Evolutionary conservation across 371 early-diverging fungal species (phyloP), one percentile per base, ranked within the genome.

Genomic region (Haplosporangium sp.): DNA sequence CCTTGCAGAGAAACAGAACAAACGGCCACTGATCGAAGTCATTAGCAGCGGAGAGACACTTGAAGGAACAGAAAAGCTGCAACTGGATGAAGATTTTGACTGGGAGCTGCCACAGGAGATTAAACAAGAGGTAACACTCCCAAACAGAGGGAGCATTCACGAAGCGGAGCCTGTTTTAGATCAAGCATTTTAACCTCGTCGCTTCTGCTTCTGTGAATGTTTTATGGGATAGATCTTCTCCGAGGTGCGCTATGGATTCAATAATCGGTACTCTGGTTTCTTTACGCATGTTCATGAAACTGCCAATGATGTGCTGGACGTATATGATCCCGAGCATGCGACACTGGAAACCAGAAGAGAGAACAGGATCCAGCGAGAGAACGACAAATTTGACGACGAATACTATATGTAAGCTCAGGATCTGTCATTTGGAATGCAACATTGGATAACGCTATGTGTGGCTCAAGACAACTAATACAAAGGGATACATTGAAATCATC

Each of bases 21-120:
- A 80, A 41, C 86, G 83, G 23, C 90, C 92, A 1, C 51, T 89
- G 73, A 93, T 91, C 55, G 91, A 95, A 64, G 92, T 91, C 29
- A 69, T 94, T 14, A 88, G 86, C 41, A 85, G 73, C 13, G 74
- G 68, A 9, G 85, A 82, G 29, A 62, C 69, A 9, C 62, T 69
- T 23, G 72, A 64, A 16, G 84, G 82, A 41, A 85, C 71, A 1
- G 51, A 73, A 9, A 76, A 83, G 29, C 51, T 83, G 12, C 81
- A 86, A 11, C 85, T 83, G 42, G 92, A 91, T 18, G 87, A 86
- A 36, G 90, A 93, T 12, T 92, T 91, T 72, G 91, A 95, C 59
- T 96, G 96, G 96, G 93, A 94, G 61, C 59, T 94, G n/a, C 93
- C 94, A 1, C 96, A 97, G 67, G 83, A 86, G 52, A 59, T 93